Conservation (phyloP, 768 basidiomycete species). For the Hericium coralloides region DNA sequence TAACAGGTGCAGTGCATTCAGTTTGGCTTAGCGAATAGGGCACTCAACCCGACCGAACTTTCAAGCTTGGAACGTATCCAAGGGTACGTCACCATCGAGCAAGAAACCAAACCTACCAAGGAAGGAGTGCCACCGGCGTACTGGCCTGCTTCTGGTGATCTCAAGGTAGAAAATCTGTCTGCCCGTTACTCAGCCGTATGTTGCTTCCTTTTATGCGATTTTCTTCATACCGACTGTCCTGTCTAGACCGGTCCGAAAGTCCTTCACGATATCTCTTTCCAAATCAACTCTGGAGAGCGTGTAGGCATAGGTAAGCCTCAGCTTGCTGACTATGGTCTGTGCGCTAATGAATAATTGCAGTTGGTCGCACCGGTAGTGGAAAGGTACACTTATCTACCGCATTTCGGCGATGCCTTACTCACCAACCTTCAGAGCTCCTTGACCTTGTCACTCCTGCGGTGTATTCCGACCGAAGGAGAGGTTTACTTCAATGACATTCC, state of each 20-base stretch:
- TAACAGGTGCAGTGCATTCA: constrained; percentile 17
- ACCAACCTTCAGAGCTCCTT: constrained; percentile 29
- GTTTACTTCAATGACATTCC: constrained; percentile 43
- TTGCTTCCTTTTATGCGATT: too few species aligned
- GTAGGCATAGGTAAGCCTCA: constrained; percentile 40
- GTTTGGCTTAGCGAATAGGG: neutral
- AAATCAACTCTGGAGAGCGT: constrained; percentile 46
- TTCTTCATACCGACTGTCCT: neutral
- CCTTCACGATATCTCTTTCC: constrained; percentile 41
- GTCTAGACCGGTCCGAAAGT: constrained; percentile 46
- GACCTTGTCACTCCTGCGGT: constrained; percentile 44
- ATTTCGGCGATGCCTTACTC: neutral
- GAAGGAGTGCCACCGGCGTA: constrained; percentile 48
- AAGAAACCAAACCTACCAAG: constrained; percentile 35
- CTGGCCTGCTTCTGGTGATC: constrained; percentile 51
- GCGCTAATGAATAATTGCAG: constrained; percentile 17
- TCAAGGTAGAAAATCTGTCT: constrained; percentile 42
- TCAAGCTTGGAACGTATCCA: constrained; percentile 40
- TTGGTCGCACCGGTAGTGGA: constrained; percentile 54
- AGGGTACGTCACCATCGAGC: constrained; percentile 48
- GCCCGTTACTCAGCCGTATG: constrained; percentile 36
- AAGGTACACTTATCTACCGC: constrained; percentile 26
- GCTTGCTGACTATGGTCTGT: neutral
- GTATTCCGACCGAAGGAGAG: constrained; percentile 43
- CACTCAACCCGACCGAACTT: neutral